These are phyloP conservation scores for Pisolithus thermaeus DNA, from an alignment of 1,284 basidiomycete species.

Conservation along the genomic window DNA sequence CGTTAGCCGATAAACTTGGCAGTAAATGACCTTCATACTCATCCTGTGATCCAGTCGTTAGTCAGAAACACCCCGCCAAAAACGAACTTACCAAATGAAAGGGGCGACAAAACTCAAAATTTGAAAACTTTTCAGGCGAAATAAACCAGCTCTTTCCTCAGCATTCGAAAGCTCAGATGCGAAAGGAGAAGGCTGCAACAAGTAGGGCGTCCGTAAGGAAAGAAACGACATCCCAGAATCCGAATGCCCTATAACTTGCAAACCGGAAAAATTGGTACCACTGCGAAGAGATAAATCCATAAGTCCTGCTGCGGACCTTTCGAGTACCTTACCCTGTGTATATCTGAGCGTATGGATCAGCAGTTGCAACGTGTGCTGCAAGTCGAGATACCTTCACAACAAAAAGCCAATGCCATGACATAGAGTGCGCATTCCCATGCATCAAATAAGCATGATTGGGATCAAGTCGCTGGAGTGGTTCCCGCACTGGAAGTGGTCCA, in stretches of 20 bases:
- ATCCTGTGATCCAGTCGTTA: conserved; percentile 46
- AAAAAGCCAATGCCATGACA: conserved; percentile 67
- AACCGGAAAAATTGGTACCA: conserved; percentile 60
- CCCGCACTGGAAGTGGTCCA: conserved; percentile 46
- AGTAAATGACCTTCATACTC: conserved; percentile 48
- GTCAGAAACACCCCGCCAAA: background rate
- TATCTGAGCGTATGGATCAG: conserved; percentile 37
- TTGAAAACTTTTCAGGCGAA: conserved; percentile 77
- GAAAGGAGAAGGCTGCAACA: conserved; percentile 67
- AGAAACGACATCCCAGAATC: conserved; percentile 78
- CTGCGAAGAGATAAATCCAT: conserved; percentile 30
- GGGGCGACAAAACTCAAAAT: conserved; percentile 82
- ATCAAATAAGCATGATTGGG: conserved; percentile 52
- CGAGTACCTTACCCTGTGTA: conserved; percentile 51
- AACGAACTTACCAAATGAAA: conserved; percentile 67
- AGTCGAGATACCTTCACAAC: conserved; percentile 59
- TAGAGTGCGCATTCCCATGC: conserved; percentile 79
- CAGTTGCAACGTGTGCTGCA: conserved; percentile 1
- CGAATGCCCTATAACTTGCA: conserved; percentile 64
- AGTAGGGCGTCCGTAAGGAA: conserved; percentile 71
- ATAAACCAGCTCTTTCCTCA: conserved; percentile 35
- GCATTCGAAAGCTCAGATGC: conserved; percentile 56
- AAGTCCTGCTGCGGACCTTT: background rate
- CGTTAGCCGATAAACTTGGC: conserved; percentile 8
- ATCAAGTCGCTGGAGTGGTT: conserved; percentile 62